Base-by-base conservation (phyloP, 192 early-diverging fungal species). In the Podila epicladia region DNA sequence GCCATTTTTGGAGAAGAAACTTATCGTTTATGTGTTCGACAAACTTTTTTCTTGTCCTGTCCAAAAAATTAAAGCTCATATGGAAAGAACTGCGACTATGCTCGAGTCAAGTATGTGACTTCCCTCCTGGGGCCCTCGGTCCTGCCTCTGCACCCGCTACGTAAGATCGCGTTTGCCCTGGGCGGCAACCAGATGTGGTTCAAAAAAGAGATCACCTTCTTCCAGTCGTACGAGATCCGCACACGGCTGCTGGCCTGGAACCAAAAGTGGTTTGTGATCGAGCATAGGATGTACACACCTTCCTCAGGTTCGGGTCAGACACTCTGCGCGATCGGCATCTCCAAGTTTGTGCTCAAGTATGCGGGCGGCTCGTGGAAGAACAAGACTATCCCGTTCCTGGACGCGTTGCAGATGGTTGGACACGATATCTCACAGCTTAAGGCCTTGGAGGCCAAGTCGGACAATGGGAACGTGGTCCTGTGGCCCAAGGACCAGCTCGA, bases 111-210 rank as follows among this genome's bases (percentile, higher is more conserved):
- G 45, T 62, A 70, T 38, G 32, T 70, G 28, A 70, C 59, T 11
- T 70, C 68, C 2, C 68, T 70, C 41, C 31, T 69, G 37, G 68
- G 68, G 0, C 68, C 68, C 28, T 28, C 57, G 26, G 68, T 61
- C 58, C 31, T 69, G 41, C 68, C 68, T 3, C 45, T 61, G 7
- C 68, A 69, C 29, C 68, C 68, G 15, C 41, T 70, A 31, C 68
- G 59, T 9, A 70, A 70, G 59, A 62, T 70, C 59, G 24, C 38
- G 4, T 70, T 70, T 51, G 59, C 68, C 11, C 31, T 70, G 9
- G 84, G 66, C n/a, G 84, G 84, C 1, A 82, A 79, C 20, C 64
- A 83, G 20, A 85, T 82, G 32, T 63, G 83, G 35, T 85, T 85
- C 61, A 78, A 74, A 49, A 83, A 83, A 55, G 84, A 85, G 26